Conservation (phyloP, 352 stramenopile species). For the Pythium monospermum region DNA sequence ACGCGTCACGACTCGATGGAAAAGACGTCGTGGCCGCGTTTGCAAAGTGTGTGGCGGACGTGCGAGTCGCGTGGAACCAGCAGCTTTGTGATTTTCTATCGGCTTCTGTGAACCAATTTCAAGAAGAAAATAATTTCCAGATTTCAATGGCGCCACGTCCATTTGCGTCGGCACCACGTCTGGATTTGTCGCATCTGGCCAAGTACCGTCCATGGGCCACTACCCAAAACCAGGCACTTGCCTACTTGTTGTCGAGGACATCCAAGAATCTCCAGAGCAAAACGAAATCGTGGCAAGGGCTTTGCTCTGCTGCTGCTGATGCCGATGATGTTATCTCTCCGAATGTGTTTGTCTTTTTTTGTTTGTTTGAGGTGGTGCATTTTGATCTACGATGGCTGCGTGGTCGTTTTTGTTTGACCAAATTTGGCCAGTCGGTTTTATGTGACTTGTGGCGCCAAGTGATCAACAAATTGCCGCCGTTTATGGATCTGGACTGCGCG, state of each 20-base stretch:
- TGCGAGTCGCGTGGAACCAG: conserved; percentile 1
- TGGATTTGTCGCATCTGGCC: not conserved
- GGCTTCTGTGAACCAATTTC: not conserved
- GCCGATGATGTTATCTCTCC: conserved; percentile 16
- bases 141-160: not conserved
- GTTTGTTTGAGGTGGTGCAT: conserved; percentile 43
- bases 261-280: not conserved
- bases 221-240: not conserved
- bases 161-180: not conserved
- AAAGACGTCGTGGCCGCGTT: not conserved
- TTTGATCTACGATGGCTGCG: conserved; percentile 17
- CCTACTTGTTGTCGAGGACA: not conserved
- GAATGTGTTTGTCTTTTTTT: conserved; percentile 42
- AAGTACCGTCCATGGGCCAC: not conserved
- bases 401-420: conserved; percentile 39
- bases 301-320: not conserved
- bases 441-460: conserved; percentile 37
- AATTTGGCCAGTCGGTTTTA: conserved; percentile 35
- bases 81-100: not conserved
- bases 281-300: not conserved
- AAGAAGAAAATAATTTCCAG: not conserved
- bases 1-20: not conserved
- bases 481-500: conserved; percentile 59
- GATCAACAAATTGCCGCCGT: conserved; percentile 45
- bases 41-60: not conserved